Evolutionary conservation across 352 stramenopile genomes (phyloP), one percentile per base, ranked within the genome.

Genomic region (Phytophthora constricta): DNA sequence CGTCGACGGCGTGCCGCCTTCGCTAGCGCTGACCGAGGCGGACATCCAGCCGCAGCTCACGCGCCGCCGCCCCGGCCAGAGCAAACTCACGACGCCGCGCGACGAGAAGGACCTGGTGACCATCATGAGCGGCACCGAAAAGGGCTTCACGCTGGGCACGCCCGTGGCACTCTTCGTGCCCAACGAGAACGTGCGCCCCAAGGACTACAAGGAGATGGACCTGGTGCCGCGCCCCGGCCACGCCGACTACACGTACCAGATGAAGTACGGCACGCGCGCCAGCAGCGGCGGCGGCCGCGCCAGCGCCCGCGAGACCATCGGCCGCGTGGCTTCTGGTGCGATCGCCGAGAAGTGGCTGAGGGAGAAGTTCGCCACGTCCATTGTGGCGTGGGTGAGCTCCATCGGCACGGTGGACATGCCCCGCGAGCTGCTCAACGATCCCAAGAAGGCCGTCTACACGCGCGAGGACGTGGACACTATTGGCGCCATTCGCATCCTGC

Each of bases 171-270:
- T 99, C 65, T 90, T 99, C 28, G 97, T 99, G 34, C 76, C 96
- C 17, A 99, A 99, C 69, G 95, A 99, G 70, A 98, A 99, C 87
- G 96, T 99, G 58, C 89, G 96, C 47, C 96, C 92, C 2, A 76
- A 92, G 23, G 97, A 99, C 63, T 98, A 99, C 70, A 99, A 98
- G 77, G 97, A 98, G 60, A 99, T 99, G 95, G 94, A 87, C 60
- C 79, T 92, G 4, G 87, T 96, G 23, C 89, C 90, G 13, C 87
- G 90, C 27, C 97, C 97, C 11, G 96, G 91, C 25, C 98, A 99
- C 79, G 97, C 98, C 9, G 98, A 99, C 84, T 98, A 98, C 57
- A 99, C 97, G 58, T 99, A 99, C 81, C 97, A 99, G 90, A 96
- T 98, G 79, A 99, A 99, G 80, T 99, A 99, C 77, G 98, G 98